These are phyloP conservation scores for Coprinopsis marcescibilis DNA, from an alignment of 768 basidiomycete genomes.

Conservation along the genomic window DNA sequence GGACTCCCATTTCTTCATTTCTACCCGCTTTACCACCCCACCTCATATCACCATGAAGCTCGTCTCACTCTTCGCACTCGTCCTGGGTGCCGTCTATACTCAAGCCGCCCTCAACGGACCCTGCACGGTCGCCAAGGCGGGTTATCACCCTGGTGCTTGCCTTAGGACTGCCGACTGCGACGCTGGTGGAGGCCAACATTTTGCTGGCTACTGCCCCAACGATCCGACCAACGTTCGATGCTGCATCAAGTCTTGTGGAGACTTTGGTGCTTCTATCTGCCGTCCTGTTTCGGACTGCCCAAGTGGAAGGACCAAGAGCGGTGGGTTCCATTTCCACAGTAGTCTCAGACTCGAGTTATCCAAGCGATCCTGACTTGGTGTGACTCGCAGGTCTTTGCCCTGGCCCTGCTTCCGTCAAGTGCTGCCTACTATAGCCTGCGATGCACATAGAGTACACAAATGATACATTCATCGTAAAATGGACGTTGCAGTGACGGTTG, in stretches of 20 bases:
- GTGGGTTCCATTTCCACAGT: no score
- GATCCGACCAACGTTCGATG: constrained; percentile 20
- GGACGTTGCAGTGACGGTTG: no score
- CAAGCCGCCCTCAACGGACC: constrained; percentile 18
- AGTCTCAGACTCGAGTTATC: not conserved
- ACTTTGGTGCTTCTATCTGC: constrained; percentile 22
- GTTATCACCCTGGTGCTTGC: constrained; percentile 16
- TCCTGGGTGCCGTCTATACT: no score
- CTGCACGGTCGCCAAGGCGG: constrained; percentile 18
- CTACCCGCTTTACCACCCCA: no score
- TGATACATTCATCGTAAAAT: no score
- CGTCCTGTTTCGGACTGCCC: constrained; percentile 5
- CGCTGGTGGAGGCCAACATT: constrained; percentile 17
- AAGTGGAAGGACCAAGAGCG: not conserved
- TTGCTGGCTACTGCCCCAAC: constrained; percentile 20
- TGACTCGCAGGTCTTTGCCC: not conserved
- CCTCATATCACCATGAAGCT: no score
- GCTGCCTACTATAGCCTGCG: not conserved
- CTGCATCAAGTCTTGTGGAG: constrained; percentile 21
- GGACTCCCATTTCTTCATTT: no score
- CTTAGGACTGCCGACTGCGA: constrained; percentile 18
- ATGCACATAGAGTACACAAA: no score
- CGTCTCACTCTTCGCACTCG: no score
- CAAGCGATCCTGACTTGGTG: not conserved
- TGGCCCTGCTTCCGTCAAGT: not conserved